These are phyloP conservation scores for Kodamaea arcana DNA, from an alignment of 1,139 yeast species.

Conservation along the genomic window DNA sequence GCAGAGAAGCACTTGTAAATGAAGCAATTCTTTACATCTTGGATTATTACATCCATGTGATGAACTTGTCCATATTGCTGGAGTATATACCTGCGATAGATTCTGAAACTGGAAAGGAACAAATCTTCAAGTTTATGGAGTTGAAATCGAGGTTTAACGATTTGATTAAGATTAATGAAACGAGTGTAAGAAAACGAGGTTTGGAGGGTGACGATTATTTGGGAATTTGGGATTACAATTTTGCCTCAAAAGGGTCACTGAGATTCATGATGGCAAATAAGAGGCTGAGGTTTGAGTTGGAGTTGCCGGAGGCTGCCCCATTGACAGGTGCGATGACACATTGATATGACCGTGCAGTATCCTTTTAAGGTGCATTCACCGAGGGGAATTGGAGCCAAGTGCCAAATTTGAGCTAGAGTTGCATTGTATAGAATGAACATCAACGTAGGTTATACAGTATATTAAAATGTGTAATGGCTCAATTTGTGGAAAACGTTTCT, in stretches of 20 bases:
- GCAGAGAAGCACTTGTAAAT: conserved; percentile 51
- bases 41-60: conserved; percentile 56
- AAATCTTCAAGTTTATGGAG: conserved; percentile 45
- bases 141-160: conserved; percentile 44
- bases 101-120: conserved; percentile 39
- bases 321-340: not conserved
- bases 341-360: too few relatives aligned
- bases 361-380: conserved; percentile 5
- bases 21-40: conserved; percentile 60
- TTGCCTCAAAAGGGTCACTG: conserved; percentile 45
- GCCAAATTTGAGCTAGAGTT: too few relatives aligned
- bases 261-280: conserved; percentile 55
- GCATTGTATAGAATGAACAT: too few relatives aligned
- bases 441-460: too few relatives aligned
- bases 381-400: too few relatives aligned
- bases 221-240: conserved; percentile 43
- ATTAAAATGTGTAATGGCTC: too few relatives aligned
- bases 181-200: conserved; percentile 35
- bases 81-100: conserved; percentile 27
- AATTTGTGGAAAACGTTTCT: too few relatives aligned
- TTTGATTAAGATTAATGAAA: conserved; percentile 33
- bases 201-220: conserved; percentile 46
- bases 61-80: conserved; percentile 25
- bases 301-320: conserved; percentile 6
- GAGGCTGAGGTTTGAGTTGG: conserved; percentile 39